A percentile compares a stretch with the other conserved stretches of the same genome.
These are phyloP conservation scores for Epichloe glyceriae DNA, from an alignment of 2,329 filamentous ascomycete species.

Conservation along the genomic window DNA sequence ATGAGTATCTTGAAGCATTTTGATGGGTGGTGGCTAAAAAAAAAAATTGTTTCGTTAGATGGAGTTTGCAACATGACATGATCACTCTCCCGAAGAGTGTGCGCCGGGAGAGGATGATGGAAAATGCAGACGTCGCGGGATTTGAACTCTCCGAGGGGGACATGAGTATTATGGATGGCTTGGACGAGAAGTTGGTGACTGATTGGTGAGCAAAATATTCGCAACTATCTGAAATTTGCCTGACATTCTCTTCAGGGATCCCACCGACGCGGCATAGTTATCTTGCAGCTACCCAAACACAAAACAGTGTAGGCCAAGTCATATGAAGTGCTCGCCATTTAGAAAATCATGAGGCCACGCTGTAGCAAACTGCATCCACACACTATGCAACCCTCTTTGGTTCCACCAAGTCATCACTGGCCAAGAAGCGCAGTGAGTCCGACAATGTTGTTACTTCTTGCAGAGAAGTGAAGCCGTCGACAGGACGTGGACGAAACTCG, in stretches of 20 bases:
- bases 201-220: conserved; percentile 34
- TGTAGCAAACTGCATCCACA: neutral
- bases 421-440: too few species aligned
- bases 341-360: too few species aligned
- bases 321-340: too few species aligned
- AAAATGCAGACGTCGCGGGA: conserved; percentile 48
- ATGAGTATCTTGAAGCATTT: neutral
- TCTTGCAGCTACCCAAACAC: too few species aligned
- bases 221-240: neutral
- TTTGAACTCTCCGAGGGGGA: conserved; percentile 52
- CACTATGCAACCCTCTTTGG: neutral
- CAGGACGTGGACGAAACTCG: too few species aligned
- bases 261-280: conserved; percentile 2
- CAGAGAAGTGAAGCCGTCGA: too few species aligned
- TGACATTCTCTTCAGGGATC: conserved; percentile 8
- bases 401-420: too few species aligned
- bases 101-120: conserved; percentile 45
- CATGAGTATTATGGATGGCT: conserved; percentile 45
- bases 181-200: conserved; percentile 63
- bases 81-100: conserved; percentile 64
- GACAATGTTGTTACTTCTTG: too few species aligned
- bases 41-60: conserved; percentile 30
- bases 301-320: too few species aligned
- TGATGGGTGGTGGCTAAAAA: too few species aligned
- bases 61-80: conserved; percentile 64